Evolutionary conservation across 768 basidiomycete genomes (phyloP).

Genomic region (Auricularia sp.): DNA sequence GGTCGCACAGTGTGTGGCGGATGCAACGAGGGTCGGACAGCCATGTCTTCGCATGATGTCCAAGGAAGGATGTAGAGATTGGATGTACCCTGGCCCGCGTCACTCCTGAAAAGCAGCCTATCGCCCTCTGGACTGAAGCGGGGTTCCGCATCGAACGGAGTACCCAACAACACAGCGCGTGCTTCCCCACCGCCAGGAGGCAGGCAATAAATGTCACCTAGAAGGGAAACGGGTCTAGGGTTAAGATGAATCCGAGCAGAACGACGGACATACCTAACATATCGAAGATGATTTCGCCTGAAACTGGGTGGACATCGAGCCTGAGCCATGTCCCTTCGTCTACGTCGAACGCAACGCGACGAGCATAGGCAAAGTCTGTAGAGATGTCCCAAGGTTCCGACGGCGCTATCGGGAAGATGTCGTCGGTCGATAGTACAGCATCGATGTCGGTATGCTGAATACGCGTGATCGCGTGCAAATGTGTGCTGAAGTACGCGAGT

Average conservation of each 20-base stretch:
- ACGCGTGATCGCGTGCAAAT: no score
- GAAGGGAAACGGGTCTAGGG: not conserved
- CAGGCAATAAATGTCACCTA: conserved; percentile 59
- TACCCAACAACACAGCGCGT: conserved; percentile 48
- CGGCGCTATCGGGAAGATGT: conserved; percentile 50
- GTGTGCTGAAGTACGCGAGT: no score
- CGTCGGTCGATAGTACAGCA: conserved; percentile 30
- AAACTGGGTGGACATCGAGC: conserved; percentile 59
- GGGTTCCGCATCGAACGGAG: conserved; percentile 67
- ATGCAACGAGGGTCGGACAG: not conserved
- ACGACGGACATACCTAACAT: conserved; percentile 34
- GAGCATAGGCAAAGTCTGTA: conserved; percentile 60
- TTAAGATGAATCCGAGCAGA: not conserved
- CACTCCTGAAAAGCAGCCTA: conserved; percentile 57
- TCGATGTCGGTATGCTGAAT: no score
- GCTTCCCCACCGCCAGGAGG: conserved; percentile 33
- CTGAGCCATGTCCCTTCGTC: conserved; percentile 66
- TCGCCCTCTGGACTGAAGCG: conserved; percentile 63
- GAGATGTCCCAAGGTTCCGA: conserved; percentile 57
- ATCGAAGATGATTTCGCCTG: conserved; percentile 65
- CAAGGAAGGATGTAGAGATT: conserved; percentile 66
- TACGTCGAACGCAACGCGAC: conserved; percentile 50
- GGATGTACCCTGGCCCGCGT: conserved; percentile 62
- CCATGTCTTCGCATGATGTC: conserved; percentile 54
- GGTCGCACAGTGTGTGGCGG: not conserved